These are phyloP conservation scores for Chenopodium album DNA, from an alignment of 148 eudicot genomes.

Conservation along the genomic window DNA sequence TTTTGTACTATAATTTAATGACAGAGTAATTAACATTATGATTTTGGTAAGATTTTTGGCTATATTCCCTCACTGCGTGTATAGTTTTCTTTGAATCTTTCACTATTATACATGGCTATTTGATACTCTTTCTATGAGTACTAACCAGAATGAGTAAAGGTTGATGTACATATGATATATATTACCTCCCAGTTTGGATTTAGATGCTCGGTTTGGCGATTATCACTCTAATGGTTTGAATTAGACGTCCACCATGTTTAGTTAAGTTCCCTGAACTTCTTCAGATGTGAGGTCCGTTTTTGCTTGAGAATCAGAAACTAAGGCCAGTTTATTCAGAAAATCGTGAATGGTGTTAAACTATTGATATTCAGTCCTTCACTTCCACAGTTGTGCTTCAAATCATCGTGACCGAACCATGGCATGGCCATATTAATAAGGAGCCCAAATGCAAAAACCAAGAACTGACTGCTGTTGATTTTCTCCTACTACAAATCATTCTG, in stretches of 20 bases:
- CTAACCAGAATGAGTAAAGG: slow-evolving; percentile 45
- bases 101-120: slow-evolving; percentile 56
- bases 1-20: background rate
- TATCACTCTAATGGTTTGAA: slow-evolving; percentile 65
- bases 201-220: slow-evolving; percentile 52
- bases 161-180: too few relatives aligned
- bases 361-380: background rate
- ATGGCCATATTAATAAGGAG: slow-evolving; percentile 33
- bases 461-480: slow-evolving; percentile 51
- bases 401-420: slow-evolving; percentile 41
- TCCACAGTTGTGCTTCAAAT: background rate
- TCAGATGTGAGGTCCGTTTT: slow-evolving; percentile 39
- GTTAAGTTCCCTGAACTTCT: slow-evolving; percentile 65
- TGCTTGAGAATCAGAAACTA: slow-evolving; percentile 29
- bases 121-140: slow-evolving; percentile 47
- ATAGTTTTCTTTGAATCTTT: slow-evolving; percentile 32
- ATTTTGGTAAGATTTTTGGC: slow-evolving; percentile 35
- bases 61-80: slow-evolving; percentile 36
- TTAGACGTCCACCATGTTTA: slow-evolving; percentile 58
- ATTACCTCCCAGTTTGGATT: too few relatives aligned
- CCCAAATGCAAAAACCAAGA: slow-evolving; percentile 47
- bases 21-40: background rate
- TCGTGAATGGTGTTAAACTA: slow-evolving; percentile 13
- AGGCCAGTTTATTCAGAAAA: slow-evolving; percentile 20
- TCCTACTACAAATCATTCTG: slow-evolving; percentile 35